Base-by-base conservation (phyloP, 2,329 filamentous ascomycete species). In the Aspergillus texensis region DNA sequence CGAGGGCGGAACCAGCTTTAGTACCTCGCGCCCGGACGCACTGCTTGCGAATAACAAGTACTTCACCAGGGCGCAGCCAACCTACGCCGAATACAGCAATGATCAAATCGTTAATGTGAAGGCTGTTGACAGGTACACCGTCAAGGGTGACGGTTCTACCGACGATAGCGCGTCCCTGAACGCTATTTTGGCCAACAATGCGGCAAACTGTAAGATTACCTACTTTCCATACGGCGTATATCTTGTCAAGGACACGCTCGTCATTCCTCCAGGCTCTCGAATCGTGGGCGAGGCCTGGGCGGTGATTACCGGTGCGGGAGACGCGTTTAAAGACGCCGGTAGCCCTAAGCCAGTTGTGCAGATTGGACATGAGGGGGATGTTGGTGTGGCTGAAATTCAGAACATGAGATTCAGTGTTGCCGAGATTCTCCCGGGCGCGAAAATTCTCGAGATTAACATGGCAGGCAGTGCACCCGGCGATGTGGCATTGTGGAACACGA, bases 271-370 rank as follows among this genome's bases (percentile, higher is more conserved):
- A 6, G 80, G 82, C 16, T 82, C 83, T 2, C 79, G 81, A 2
- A 81, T 88, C 41, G 77, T 85, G 8, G 86, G 86, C 34, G 83
- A 87, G 70, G 83, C 80, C 1, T 86, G 84, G 79, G 78, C 84
- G 9, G 77, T 78, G 6, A 85, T 85, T 71, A 81, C 79, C 3
- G 85, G 78, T 11, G 75, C 74, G 3, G 86, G 86, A 2, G 62
- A 71, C 62, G 79, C 76, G 53, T 88, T 84, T 72, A 77, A 70
- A 59, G 75, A 82, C 61, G 72, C 75, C 0, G 73, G 65, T 50
- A 76, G 76, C 43, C 86, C 86, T 0, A 75, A 76, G 50, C 78
- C 84, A 1, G 77, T 88, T 24, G 74, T 87, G 12, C 75, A 79
- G 68, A 79, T 89, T 4, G 87, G 86, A 14, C 76, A 79, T 2